Evolutionary conservation across 2,329 filamentous ascomycete genomes (phyloP).

Genomic region (Westerdykella ornata): DNA sequence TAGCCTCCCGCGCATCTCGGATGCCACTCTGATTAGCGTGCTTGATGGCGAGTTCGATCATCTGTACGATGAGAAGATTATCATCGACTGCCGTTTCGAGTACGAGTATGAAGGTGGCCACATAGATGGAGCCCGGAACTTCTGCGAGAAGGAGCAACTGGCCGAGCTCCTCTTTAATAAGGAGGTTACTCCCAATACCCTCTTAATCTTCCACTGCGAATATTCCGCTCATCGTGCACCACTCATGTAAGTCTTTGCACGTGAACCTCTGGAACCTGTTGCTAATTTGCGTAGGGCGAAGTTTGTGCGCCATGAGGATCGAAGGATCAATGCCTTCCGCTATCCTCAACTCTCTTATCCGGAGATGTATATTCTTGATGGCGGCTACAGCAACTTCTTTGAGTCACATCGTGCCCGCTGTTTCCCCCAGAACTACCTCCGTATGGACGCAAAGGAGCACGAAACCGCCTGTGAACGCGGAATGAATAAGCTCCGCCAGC

Average conservation of each 20-base stretch:
- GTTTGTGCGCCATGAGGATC: slow-evolving; percentile 83
- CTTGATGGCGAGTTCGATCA: slow-evolving; percentile 76
- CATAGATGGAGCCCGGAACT: slow-evolving; percentile 88
- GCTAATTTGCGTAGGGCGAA: slow-evolving; percentile 55
- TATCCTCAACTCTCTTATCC: slow-evolving; percentile 92
- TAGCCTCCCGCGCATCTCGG: slow-evolving; percentile 78
- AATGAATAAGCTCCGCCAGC: slow-evolving; percentile 84
- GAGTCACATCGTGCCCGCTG: slow-evolving; percentile 69
- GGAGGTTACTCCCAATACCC: slow-evolving; percentile 54
- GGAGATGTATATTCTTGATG: slow-evolving; percentile 93
- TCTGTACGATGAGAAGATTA: slow-evolving; percentile 70
- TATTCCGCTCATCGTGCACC: slow-evolving; percentile 95
- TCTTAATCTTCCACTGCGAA: slow-evolving; percentile 94
- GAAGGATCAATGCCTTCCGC: slow-evolving; percentile 72
- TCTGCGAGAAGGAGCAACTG: slow-evolving; percentile 90
- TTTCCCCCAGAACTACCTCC: slow-evolving; percentile 91
- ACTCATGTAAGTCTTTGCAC: slow-evolving; percentile 60
- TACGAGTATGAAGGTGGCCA: slow-evolving; percentile 98
- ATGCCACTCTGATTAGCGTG: slow-evolving; percentile 75
- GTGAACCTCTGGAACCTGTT: not conserved
- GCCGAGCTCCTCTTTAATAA: slow-evolving; percentile 69
- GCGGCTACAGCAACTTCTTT: slow-evolving; percentile 94
- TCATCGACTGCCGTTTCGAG: slow-evolving; percentile 96
- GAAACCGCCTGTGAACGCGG: slow-evolving; percentile 89
- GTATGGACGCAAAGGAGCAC: slow-evolving; percentile 91